Evolutionary conservation across 164 flowering plant genomes (phyloP), one percentile per base, ranked within the genome.

Genomic region (Magnolia officinalis): DNA sequence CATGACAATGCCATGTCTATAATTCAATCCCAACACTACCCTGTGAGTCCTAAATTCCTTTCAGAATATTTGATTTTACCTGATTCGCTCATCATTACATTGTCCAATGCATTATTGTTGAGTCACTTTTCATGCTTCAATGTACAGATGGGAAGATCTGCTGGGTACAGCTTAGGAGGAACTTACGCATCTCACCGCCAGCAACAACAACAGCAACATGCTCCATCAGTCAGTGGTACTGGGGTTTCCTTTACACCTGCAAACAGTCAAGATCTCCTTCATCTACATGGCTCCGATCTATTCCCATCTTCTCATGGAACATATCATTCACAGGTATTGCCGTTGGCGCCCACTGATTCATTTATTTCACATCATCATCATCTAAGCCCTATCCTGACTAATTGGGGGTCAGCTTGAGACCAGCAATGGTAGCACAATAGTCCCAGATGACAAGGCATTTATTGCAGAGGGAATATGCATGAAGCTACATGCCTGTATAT

Each of bases 21-120:
- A 89, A 92, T 90, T 90, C 94, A 94, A 74, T 83, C 95, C 59
- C 98, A 89, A 80, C 95, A 91, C 71, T 90, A 89, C 83, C 81
- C 93, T 70, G 97, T 93, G 82, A 83, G 97, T 83, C 31, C 14
- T 61, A 13, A 16, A 6, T 74, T 76, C n/a, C 24, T 23, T 58
- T 1, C 9, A n/a, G 67, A 61, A 16, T 2, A 50, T 58, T 55
- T 55, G 20, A 52, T 23, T 6, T 18, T 20, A 58, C 29, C 49
- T 50, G 9, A 14, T 67, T 50, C 23, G 37, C 18, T 24, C 18
- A 23, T 19, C 50, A 55, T 73, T n/a, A 67, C 8, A 19, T 8
- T 14, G 37, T 64, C 24, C 31, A 6, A 24, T 70, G 19, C 78
- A 51, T 73, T 37, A 18, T 18, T 74, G 29, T 9, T 72, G 65